Evolutionary conservation across 768 basidiomycete species (phyloP).

Genomic region (Suillus plorans): DNA sequence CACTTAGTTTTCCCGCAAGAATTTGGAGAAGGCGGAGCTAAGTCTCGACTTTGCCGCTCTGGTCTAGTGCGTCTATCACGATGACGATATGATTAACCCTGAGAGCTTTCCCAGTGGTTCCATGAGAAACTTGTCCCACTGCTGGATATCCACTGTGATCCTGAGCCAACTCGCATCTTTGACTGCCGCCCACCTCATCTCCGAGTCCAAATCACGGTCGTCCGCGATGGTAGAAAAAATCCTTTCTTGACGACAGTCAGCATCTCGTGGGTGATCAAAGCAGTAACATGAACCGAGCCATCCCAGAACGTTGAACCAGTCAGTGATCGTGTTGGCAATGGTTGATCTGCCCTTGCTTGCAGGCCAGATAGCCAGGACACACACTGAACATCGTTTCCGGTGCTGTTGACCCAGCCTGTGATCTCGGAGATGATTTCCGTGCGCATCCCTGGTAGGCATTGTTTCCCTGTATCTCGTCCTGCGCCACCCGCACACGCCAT

Average conservation of each 20-base stretch:
- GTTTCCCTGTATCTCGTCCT: not conserved
- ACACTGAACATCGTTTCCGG: conserved; percentile 1
- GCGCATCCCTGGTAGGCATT: conserved; percentile 23
- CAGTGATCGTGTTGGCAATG: conserved; percentile 17
- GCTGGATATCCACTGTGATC: conserved; percentile 3
- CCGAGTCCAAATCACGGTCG: not conserved
- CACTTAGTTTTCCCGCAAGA: not conserved
- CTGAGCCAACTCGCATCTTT: not conserved
- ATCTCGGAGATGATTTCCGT: conserved; percentile 24
- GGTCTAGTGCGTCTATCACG: conserved; percentile 26
- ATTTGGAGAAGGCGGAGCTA: conserved; percentile 14
- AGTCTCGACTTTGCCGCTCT: conserved; percentile 8
- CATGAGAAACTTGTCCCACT: conserved; percentile 19
- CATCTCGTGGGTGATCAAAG: conserved; percentile 3
- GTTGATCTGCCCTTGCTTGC: not conserved
- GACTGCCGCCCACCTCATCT: not conserved
- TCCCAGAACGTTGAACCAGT: not conserved
- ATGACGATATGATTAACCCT: conserved; percentile 14
- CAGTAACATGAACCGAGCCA: conserved; percentile 4
- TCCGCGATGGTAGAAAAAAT: conserved; percentile 14
- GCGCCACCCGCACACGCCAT: not conserved
- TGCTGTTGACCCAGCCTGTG: conserved; percentile 20
- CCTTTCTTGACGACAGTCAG: conserved; percentile 5
- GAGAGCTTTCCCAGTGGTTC: conserved; percentile 8
- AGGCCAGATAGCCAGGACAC: not conserved